Conservation (phyloP, 345 rosid genomes). For the Angophora floribunda region DNA sequence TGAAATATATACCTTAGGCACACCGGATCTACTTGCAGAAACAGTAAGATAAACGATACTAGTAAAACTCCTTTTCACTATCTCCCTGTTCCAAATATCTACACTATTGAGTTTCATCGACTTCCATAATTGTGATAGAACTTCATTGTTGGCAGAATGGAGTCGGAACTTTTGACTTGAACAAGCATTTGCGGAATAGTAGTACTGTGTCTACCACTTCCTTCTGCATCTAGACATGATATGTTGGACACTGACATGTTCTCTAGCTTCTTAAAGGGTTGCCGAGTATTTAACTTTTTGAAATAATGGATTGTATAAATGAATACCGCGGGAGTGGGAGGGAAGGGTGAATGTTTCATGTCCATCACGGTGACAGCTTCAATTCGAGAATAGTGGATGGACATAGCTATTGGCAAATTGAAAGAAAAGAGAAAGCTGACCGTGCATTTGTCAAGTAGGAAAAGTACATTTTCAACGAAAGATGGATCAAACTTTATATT, state of each 20-base stretch:
- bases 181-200: neutral
- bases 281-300: neutral
- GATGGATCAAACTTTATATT: neutral
- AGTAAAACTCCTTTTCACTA: neutral
- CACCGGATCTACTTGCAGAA: accelerated
- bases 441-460: conserved; percentile 94
- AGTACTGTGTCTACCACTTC: neutral
- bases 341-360: conserved; percentile 68
- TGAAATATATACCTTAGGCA: neutral
- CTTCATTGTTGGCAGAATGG: neutral
- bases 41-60: neutral
- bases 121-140: neutral
- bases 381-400: conserved; percentile 67
- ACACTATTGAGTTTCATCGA: neutral
- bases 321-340: conserved; percentile 66
- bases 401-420: conserved; percentile 55
- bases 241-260: neutral
- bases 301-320: neutral
- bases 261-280: neutral
- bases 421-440: conserved; percentile 72
- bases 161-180: neutral
- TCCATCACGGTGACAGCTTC: conserved; percentile 81
- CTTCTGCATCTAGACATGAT: neutral
- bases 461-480: neutral
- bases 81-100: neutral